Evolutionary conservation across 2,329 filamentous ascomycete genomes (phyloP).

Genomic region (Fusarium albosuccineum): DNA sequence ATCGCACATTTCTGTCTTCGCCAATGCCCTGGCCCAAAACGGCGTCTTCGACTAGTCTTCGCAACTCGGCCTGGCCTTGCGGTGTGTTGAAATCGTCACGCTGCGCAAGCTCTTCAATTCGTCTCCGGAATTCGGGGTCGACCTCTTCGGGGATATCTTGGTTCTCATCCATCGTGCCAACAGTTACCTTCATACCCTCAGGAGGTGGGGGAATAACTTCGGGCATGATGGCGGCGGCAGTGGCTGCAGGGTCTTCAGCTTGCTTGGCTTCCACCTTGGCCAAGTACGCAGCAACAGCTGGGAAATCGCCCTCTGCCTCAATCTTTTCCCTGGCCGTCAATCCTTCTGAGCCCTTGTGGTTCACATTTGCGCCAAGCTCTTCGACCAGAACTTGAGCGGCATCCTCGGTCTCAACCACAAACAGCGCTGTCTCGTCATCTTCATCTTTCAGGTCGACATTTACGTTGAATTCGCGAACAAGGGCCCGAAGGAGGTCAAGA

Average conservation of each 20-base stretch:
- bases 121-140: slow-evolving; percentile 84
- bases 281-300: slow-evolving; percentile 38
- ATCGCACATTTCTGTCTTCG: slow-evolving; percentile 74
- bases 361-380: slow-evolving; percentile 79
- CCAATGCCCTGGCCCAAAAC: slow-evolving; percentile 75
- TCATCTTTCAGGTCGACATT: slow-evolving; percentile 87
- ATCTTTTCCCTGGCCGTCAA: slow-evolving; percentile 87
- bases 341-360: slow-evolving; percentile 77
- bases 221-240: slow-evolving; percentile 46
- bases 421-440: slow-evolving; percentile 94
- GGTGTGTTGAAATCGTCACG: slow-evolving; percentile 86
- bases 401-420: slow-evolving; percentile 85
- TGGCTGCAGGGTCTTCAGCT: slow-evolving; percentile 47
- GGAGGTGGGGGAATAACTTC: slow-evolving; percentile 74
- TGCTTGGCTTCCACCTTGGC: slow-evolving; percentile 38
- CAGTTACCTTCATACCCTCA: slow-evolving; percentile 79
- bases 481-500: slow-evolving; percentile 78
- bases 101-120: slow-evolving; percentile 90
- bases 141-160: slow-evolving; percentile 72
- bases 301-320: slow-evolving; percentile 44
- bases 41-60: slow-evolving; percentile 84
- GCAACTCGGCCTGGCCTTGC: slow-evolving; percentile 82
- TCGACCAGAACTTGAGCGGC: slow-evolving; percentile 85
- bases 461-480: slow-evolving; percentile 82
- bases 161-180: slow-evolving; percentile 78